Evolutionary conservation across 73 alveolate species (phyloP).

Genomic region (Loxodes magnus): DNA sequence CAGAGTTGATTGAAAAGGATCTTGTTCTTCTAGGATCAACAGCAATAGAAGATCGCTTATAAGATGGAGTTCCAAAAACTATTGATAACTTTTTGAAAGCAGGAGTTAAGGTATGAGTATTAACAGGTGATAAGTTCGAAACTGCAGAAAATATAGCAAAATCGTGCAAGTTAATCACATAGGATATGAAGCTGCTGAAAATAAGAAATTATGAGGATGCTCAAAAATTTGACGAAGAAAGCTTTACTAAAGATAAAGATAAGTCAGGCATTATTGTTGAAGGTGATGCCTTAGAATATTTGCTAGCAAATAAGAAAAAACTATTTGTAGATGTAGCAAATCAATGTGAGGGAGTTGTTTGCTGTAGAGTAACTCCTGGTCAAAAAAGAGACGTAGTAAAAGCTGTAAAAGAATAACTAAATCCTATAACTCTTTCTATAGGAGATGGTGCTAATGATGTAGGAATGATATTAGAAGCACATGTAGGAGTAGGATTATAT

Average conservation of each 20-base stretch:
- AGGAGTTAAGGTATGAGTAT: slow-evolving; percentile 47
- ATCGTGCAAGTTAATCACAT: slow-evolving; percentile 6
- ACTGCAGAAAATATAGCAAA: slow-evolving; percentile 64
- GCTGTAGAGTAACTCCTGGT: slow-evolving; percentile 83
- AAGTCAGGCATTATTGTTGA: background rate
- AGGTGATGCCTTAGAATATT: slow-evolving; percentile 5
- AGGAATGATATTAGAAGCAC: slow-evolving; percentile 72
- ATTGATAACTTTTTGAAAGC: slow-evolving; percentile 81
- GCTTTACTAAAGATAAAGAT: background rate
- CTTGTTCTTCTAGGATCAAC: slow-evolving; percentile 70
- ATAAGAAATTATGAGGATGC: background rate
- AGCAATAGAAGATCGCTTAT: slow-evolving; percentile 92
- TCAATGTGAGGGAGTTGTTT: slow-evolving; percentile 55
- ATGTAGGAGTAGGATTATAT: slow-evolving; percentile 91
- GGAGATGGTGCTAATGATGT: slow-evolving; percentile 99
- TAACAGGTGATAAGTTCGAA: slow-evolving; percentile 96
- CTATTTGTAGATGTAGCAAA: background rate
- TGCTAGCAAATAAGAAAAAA: background rate
- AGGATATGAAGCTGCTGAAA: background rate
- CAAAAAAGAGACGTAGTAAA: slow-evolving; percentile 90
- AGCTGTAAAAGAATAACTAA: slow-evolving; percentile 59
- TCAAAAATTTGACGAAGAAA: background rate
- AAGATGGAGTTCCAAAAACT: slow-evolving; percentile 91
- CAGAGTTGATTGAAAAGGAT: slow-evolving; percentile 60
- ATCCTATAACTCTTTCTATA: slow-evolving; percentile 79